Percentiles rank a stretch among this genome's conserved stretches.
Evolutionary conservation across 352 stramenopile genomes (phyloP).

Genomic region (Phytopythium sindhum): DNA sequence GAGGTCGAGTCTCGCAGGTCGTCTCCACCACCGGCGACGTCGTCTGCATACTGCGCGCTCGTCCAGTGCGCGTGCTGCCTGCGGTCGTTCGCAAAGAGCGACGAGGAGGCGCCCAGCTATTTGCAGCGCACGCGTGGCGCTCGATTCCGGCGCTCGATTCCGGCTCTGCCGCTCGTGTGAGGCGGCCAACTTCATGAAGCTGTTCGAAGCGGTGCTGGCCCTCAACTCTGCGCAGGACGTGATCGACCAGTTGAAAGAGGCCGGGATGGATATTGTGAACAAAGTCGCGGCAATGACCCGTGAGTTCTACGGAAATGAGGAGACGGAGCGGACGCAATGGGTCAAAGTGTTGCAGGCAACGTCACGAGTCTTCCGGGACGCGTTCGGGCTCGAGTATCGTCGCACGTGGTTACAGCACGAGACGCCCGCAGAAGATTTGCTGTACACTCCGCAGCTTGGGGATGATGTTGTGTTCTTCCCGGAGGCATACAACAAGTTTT

Average conservation of each 20-base stretch:
- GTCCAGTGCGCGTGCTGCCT: constrained; percentile 1
- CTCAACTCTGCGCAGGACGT: not conserved
- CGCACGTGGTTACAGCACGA: not conserved
- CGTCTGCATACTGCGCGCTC: not conserved
- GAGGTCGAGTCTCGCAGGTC: not conserved
- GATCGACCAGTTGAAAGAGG: not conserved
- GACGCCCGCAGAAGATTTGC: not conserved
- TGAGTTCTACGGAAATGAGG: not conserved
- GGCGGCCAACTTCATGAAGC: not conserved
- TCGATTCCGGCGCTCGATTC: not conserved
- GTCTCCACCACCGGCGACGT: not conserved
- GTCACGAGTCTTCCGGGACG: not conserved
- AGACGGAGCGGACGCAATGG: not conserved
- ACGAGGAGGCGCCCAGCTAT: not conserved
- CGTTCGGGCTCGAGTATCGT: not conserved
- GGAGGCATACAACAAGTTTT: not conserved
- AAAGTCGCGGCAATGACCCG: no score
- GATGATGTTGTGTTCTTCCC: constrained; percentile 4
- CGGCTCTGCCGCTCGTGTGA: not conserved
- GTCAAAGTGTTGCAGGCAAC: not conserved
- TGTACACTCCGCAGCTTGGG: constrained; percentile 2
- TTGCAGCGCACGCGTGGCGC: not conserved
- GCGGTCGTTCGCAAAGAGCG: not conserved
- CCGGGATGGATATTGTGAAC: not conserved
- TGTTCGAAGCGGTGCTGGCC: not conserved